Evolutionary conservation across 2,329 filamentous ascomycete genomes (phyloP), one percentile per base, ranked within the genome.

Genomic region (Akanthomyces muscarius): DNA sequence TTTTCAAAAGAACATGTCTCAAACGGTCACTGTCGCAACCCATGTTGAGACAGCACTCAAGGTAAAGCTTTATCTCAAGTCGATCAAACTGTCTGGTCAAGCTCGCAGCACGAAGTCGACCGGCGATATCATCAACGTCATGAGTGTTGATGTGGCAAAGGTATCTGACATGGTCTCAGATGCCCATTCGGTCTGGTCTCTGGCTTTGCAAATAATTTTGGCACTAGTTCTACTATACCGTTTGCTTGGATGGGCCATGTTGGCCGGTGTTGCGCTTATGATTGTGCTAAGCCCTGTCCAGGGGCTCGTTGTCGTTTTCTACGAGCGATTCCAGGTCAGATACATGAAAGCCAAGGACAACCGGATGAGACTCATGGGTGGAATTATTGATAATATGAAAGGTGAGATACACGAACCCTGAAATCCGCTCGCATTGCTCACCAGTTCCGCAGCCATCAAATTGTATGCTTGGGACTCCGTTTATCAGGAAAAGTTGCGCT

Each of bases 311-410:
- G 92, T 92, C 28, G 85, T 87, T 62, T 81, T 93, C 69, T 95
- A 95, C 88, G 96, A 96, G 78, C 90, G 82, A 44, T 77, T 97
- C 66, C 92, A 97, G 73, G 92, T 96, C 75, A 81, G 86, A 68
- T 92, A 97, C 77, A 97, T 97, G 92, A 93, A 92, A 79, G 96
- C 96, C 79, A 97, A 97, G 77, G 92, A 97, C 71, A 84, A 90
- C 28, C 86, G 92, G 69, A 95, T 91, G 41, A 85, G 91, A 55
- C 78, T 97, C 63, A 95, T 96, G 81, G 92, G 92, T 1, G 92
- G 97, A 75, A 96, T 97, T 67, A 80, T 97, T 70, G 96, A 95
- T 80, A 96, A 96, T 77, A 96, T 97, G 89, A 97, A 96, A 79
- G 94, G 91, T 61, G 30, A 61, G 59, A 61, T 48, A 55, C 59